Evolutionary conservation across 805 yeast species (phyloP).

Genomic region (Cyberlindnera sargentensis): DNA sequence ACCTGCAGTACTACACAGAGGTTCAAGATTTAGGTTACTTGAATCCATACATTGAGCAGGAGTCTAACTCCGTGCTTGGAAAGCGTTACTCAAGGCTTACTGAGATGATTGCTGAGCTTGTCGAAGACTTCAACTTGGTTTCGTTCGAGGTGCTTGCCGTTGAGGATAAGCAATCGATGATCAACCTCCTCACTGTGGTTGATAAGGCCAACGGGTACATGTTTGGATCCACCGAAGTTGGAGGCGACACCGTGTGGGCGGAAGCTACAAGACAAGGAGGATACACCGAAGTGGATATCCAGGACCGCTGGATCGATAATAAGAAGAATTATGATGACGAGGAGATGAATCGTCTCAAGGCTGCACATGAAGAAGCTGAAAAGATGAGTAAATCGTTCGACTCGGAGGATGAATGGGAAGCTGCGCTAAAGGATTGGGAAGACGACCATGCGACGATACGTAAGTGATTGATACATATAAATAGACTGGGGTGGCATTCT

Average conservation of each 20-base stretch:
- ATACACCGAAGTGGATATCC: constrained; percentile 55
- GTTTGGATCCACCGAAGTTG: constrained; percentile 87
- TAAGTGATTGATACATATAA: background rate
- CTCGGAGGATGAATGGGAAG: constrained; percentile 69
- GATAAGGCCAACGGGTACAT: constrained; percentile 93
- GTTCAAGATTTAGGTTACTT: constrained; percentile 76
- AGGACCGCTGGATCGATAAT: constrained; percentile 91
- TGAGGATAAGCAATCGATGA: constrained; percentile 91
- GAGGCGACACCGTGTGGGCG: constrained; percentile 98
- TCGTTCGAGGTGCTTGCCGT: constrained; percentile 84
- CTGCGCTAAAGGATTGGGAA: constrained; percentile 55
- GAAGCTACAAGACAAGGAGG: constrained; percentile 85
- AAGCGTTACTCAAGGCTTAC: constrained; percentile 61
- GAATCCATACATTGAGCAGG: constrained; percentile 62
- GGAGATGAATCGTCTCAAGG: constrained; percentile 40
- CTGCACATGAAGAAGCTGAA: constrained; percentile 35
- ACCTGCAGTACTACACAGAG: constrained; percentile 81
- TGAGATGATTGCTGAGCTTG: constrained; percentile 70
- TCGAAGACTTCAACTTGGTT: constrained; percentile 82
- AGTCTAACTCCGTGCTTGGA: constrained; percentile 59
- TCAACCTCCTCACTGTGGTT: constrained; percentile 61
- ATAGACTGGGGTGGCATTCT: background rate
- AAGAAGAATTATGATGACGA: constrained; percentile 70
- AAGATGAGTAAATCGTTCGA: constrained; percentile 36
- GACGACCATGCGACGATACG: constrained; percentile 28